Conservation (phyloP, 2,329 filamentous ascomycete species). For the Karstenula rhodostoma region DNA sequence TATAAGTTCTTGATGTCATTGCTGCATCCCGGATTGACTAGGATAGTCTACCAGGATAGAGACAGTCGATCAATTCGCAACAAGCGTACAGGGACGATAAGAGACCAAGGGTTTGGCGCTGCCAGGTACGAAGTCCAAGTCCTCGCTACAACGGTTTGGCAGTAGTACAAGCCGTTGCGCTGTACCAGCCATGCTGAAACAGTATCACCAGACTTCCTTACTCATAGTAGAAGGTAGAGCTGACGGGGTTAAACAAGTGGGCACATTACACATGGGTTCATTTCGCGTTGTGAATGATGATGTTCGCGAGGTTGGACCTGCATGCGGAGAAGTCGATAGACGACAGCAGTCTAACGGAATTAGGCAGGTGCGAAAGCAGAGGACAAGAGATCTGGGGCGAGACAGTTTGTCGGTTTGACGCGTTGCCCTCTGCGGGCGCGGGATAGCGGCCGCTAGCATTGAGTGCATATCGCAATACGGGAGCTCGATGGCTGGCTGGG, state of each 20-base stretch:
- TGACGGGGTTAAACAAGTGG: background rate
- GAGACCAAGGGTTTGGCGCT: background rate
- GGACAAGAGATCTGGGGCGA: background rate
- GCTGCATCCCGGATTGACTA: conserved; percentile 2
- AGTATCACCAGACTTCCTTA: background rate
- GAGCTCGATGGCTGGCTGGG: background rate
- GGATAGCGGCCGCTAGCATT: background rate
- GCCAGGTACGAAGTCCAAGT: background rate
- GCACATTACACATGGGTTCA: background rate
- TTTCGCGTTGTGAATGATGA: conserved; percentile 4
- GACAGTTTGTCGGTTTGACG: background rate
- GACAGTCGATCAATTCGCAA: conserved; percentile 1
- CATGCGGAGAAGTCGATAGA: conserved; percentile 12
- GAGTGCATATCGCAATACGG: background rate
- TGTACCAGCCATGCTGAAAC: conserved; percentile 10
- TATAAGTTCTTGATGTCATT: conserved; percentile 13
- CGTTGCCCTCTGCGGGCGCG: conserved; percentile 5
- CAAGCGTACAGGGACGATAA: conserved; percentile 10
- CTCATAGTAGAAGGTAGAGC: background rate
- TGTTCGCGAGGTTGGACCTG: conserved; percentile 3
- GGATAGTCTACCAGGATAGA: conserved; percentile 11
- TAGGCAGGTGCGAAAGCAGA: conserved; percentile 4
- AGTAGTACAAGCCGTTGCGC: background rate
- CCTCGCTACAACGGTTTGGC: background rate
- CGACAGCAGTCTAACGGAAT: conserved; percentile 1